Conservation (phyloP, 2,329 filamentous ascomycete genomes). For the Pseudogymnoascus sp. region DNA sequence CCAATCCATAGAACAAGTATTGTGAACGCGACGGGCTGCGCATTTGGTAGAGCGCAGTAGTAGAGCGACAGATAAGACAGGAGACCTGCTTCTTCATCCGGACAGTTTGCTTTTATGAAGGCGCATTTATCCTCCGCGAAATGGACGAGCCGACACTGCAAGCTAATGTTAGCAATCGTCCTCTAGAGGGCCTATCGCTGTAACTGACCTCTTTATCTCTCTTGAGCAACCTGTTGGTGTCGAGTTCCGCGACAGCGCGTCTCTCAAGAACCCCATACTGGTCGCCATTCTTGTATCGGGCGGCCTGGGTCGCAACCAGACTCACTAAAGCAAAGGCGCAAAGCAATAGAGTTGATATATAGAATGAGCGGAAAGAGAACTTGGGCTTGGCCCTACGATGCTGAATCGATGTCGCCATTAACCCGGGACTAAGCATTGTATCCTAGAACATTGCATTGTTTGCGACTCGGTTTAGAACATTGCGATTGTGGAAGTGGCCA, state of each 20-base stretch:
- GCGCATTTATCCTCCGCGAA: conserved; percentile 72
- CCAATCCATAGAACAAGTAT: conserved; percentile 77
- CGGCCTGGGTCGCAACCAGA: conserved; percentile 25
- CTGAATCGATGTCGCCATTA: neutral
- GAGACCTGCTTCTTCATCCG: conserved; percentile 82
- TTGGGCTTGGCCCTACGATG: conserved; percentile 12
- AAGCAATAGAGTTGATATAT: conserved; percentile 26
- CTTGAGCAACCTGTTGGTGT: conserved; percentile 22
- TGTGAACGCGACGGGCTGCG: conserved; percentile 68
- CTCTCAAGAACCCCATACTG: conserved; percentile 24
- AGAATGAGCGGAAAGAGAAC: conserved; percentile 28
- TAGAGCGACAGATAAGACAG: conserved; percentile 84
- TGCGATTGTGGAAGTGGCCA: neutral
- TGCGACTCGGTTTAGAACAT: neutral
- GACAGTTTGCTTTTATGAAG: conserved; percentile 75
- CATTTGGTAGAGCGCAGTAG: conserved; percentile 68
- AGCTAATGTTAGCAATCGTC: neutral
- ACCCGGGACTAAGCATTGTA: neutral
- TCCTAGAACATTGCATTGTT: conserved; percentile 1
- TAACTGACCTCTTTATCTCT: conserved; percentile 28
- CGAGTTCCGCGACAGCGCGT: conserved; percentile 21
- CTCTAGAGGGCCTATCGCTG: neutral
- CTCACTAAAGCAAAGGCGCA: conserved; percentile 25
- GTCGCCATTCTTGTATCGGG: conserved; percentile 23
- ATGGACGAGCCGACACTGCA: conserved; percentile 72